Conservation (phyloP, 495 filamentous ascomycete species). For the Bathelium albidoporum region DNA sequence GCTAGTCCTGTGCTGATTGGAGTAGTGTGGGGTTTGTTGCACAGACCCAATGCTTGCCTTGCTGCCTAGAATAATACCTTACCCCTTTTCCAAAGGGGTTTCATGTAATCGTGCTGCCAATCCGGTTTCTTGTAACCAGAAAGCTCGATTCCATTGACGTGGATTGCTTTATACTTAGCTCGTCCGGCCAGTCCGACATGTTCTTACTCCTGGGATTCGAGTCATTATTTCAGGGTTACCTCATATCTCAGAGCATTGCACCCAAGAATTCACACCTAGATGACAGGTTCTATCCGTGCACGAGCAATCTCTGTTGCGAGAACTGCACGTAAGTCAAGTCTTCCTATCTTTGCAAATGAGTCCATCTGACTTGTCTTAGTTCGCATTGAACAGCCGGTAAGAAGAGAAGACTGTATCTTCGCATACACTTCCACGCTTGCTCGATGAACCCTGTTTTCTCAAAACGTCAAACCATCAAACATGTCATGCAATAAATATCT, state of each 20-base stretch:
- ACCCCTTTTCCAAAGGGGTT: background rate
- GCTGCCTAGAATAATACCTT: background rate
- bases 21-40: background rate
- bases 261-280: background rate
- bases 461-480: background rate
- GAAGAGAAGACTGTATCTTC: background rate
- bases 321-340: background rate
- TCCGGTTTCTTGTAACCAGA: background rate
- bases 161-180: background rate
- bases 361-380: background rate
- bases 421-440: background rate
- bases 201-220: background rate
- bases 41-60: background rate
- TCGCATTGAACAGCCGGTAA: background rate
- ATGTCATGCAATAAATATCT: background rate
- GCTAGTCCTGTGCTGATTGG: background rate
- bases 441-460: background rate
- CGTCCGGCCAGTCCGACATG: background rate
- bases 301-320: background rate
- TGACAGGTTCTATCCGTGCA: background rate
- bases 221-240: background rate
- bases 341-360: background rate
- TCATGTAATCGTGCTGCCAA: background rate
- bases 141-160: background rate
- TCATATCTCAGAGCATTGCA: background rate